Evolutionary conservation across 371 early-diverging fungal genomes (phyloP).

Genomic region (Entomophthora muscae): DNA sequence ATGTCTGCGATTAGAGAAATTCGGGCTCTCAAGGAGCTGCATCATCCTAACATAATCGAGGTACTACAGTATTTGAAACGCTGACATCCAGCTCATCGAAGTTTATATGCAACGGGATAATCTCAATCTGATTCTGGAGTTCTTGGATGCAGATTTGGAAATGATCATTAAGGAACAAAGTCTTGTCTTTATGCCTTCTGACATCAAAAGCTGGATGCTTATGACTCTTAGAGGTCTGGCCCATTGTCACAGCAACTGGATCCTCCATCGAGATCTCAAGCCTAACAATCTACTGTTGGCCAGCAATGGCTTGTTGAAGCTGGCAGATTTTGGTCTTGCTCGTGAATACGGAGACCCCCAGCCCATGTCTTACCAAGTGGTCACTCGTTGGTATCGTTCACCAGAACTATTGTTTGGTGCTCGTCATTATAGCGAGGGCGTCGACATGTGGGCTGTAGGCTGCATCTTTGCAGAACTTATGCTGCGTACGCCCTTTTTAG

Average conservation of each 20-base stretch:
- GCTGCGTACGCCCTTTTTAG: conserved; percentile 87
- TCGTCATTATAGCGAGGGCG: conserved; percentile 68
- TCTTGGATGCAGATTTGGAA: conserved; percentile 90
- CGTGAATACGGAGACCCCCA: conserved; percentile 76
- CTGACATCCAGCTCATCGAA: conserved; percentile 63
- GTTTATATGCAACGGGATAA: conserved; percentile 85
- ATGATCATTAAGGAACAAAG: conserved; percentile 90
- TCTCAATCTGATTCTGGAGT: conserved; percentile 93
- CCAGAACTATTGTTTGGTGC: conserved; percentile 96
- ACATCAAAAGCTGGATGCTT: conserved; percentile 96
- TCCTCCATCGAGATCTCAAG: conserved; percentile 84
- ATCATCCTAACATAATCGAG: conserved; percentile 83
- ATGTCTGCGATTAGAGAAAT: conserved; percentile 95
- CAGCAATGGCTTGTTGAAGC: conserved; percentile 75
- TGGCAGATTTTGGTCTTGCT: conserved; percentile 99
- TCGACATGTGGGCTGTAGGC: conserved; percentile 99
- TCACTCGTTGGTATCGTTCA: conserved; percentile 98
- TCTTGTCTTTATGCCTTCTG: conserved; percentile 86
- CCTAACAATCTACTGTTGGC: conserved; percentile 98
- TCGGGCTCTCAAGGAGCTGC: conserved; percentile 82
- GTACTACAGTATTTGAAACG: conserved; percentile 15
- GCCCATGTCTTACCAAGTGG: conserved; percentile 83
- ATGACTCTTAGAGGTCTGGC: conserved; percentile 42
- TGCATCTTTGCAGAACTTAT: conserved; percentile 99
- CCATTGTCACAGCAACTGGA: conserved; percentile 83